Evolutionary conservation across 225 moss, liverwort and hornwort genomes (phyloP), one percentile per base, ranked within the genome.

Genomic region (Straminergon stramineum): DNA sequence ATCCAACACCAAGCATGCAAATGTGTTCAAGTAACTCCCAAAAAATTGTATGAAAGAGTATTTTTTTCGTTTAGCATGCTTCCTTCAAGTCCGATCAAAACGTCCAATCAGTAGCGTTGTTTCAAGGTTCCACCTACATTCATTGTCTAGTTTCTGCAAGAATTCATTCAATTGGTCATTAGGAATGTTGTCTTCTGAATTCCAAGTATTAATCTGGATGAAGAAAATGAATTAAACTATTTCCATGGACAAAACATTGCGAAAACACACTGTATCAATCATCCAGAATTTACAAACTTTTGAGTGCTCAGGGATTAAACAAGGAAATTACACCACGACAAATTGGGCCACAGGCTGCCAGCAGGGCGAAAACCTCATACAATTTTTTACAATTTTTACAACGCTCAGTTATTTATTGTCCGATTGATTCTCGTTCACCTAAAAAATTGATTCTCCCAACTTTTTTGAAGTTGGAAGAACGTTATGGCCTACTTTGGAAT

Each of bases 91-190:
- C 75, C 4, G 4, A 18, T 31, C 17, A 17, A 48, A 75, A 32
- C 19, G 1, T 48, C 11, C 1, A 0, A 48, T 18, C 11, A 4
- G 0, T 32, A 32, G 19, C 32, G 0, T 32, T 51, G 7, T 12
- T 32, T 7, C 7, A 20, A 20, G 20, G 51, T 20, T 51, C 2
- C 51, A 51, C 75, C 32, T 75, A 20, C 20, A 32, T 32, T 52
- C 34, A 13, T 34, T 34, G 13, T 76, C 21, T 34, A 21, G 13
- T 35, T 22, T 34, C 2, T 76, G 34, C 34, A 76, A 10, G 16
- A 30, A 48, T 18, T 18, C 34, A 77, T 35, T 53, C 5, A 76
- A 34, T 76, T 21, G 34, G 7, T 34, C 76, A 52, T 51, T 7
- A 76, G 0, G 21, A 22, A 21, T 20, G 32, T 21, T 52, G 52